Percentiles rank a stretch among this genome's conserved stretches.
Evolutionary conservation across 306 rosid species (phyloP).

Genomic region (Astragalus glycyphyllos): DNA sequence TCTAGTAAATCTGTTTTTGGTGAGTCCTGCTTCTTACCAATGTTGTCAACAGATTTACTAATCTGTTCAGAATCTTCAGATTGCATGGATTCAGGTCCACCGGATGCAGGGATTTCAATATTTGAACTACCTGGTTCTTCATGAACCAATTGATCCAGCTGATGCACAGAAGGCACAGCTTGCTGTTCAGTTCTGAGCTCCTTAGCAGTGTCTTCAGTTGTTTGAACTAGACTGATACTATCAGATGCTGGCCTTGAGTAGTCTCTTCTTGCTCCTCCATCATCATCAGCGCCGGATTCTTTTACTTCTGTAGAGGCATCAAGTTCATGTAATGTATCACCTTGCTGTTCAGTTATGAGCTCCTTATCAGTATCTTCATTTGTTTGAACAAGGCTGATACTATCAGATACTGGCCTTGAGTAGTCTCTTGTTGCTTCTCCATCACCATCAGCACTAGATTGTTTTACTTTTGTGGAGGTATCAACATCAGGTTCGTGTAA

Average conservation of each 20-base stretch:
- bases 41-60: constrained; percentile 35
- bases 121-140: constrained; percentile 40
- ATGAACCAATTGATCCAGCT: constrained; percentile 42
- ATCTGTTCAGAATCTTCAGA: constrained; percentile 17
- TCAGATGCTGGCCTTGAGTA: constrained; percentile 43
- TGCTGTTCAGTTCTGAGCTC: constrained; percentile 42
- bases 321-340: constrained; percentile 38
- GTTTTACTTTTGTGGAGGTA: constrained; percentile 43
- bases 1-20: constrained; percentile 31
- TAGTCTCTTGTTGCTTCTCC: constrained; percentile 14
- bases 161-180: constrained; percentile 34
- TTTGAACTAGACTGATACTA: no score
- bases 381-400: no score
- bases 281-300: constrained; percentile 44
- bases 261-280: constrained; percentile 24
- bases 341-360: background rate
- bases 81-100: constrained; percentile 45
- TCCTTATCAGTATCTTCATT: no score
- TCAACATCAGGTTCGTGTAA: no score
- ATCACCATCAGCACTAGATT: constrained; percentile 38
- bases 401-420: no score
- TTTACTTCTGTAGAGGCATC: constrained; percentile 41
- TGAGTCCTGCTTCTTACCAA: constrained; percentile 42
- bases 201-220: constrained; percentile 28
- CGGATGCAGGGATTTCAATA: constrained; percentile 45